Percentiles rank a stretch among this genome's conserved stretches.
Conservation (phyloP, 306 rosid genomes). For the Cucurbita moschata region DNA sequence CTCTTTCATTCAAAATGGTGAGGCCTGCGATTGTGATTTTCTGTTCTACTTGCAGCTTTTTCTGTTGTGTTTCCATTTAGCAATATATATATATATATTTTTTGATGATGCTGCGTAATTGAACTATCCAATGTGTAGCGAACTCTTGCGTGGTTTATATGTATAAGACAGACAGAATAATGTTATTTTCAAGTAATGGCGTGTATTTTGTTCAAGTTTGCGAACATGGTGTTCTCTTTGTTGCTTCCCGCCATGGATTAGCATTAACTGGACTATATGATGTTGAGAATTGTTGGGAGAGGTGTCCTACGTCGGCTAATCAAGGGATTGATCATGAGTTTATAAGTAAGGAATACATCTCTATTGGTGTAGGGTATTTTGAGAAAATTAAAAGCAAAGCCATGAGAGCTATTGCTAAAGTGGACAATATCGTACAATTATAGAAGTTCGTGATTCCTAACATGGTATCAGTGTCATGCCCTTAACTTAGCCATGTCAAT, state of each 20-base stretch:
- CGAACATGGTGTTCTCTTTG: not conserved
- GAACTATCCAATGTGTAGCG: not conserved
- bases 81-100: not conserved
- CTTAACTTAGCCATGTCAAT: too few species aligned
- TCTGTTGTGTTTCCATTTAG: not conserved
- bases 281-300: too few species aligned
- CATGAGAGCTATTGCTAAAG: too few species aligned
- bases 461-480: too few species aligned
- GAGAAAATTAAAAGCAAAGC: too few species aligned
- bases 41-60: not conserved
- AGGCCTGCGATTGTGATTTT: not conserved
- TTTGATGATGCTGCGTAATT: not conserved
- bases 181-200: not conserved
- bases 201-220: not conserved
- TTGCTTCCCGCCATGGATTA: not conserved
- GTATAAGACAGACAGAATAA: not conserved
- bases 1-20: slow-evolving; percentile 64
- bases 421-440: too few species aligned
- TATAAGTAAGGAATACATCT: too few species aligned
- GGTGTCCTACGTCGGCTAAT: too few species aligned
- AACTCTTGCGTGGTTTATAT: not conserved
- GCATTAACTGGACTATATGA: not conserved
- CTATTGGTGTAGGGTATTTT: too few species aligned
- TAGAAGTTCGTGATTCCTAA: too few species aligned
- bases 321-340: too few species aligned